Conservation (phyloP, 805 yeast species). For the Spathaspora girioi region DNA sequence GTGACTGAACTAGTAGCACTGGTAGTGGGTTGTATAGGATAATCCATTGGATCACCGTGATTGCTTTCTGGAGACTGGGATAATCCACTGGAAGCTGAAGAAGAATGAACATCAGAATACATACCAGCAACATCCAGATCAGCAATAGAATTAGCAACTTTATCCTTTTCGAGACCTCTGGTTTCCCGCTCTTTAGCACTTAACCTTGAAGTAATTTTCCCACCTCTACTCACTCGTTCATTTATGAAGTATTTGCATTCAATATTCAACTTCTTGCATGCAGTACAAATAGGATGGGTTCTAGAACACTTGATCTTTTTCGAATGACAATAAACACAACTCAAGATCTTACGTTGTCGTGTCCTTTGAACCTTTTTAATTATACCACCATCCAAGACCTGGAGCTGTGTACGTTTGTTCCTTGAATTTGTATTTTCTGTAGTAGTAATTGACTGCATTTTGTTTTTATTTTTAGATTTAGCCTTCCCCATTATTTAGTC, state of each 20-base stretch:
- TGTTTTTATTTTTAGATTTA: neutral
- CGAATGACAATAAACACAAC: constrained; percentile 57
- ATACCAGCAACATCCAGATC: neutral
- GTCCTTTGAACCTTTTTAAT: constrained; percentile 59
- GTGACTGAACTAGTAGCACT: neutral
- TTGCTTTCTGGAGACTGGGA: neutral
- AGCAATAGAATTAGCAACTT: neutral
- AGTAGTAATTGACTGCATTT: neutral
- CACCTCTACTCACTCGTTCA: constrained; percentile 50
- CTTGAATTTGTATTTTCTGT: neutral
- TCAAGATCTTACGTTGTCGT: constrained; percentile 55
- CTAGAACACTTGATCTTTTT: constrained; percentile 64
- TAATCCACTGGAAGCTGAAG: neutral
- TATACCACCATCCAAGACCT: constrained; percentile 43
- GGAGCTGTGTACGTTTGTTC: neutral
- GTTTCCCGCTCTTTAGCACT: constrained; percentile 5
- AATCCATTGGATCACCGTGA: neutral
- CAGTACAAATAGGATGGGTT: constrained; percentile 51
- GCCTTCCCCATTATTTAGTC: neutral
- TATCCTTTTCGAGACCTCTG: constrained; percentile 3
- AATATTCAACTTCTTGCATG: constrained; percentile 45
- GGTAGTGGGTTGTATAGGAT: neutral
- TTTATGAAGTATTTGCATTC: constrained; percentile 57
- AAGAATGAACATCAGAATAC: neutral
- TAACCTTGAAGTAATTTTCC: constrained; percentile 21